Base-by-base conservation (phyloP, 495 filamentous ascomycete species). In the Daldinia decipiens region DNA sequence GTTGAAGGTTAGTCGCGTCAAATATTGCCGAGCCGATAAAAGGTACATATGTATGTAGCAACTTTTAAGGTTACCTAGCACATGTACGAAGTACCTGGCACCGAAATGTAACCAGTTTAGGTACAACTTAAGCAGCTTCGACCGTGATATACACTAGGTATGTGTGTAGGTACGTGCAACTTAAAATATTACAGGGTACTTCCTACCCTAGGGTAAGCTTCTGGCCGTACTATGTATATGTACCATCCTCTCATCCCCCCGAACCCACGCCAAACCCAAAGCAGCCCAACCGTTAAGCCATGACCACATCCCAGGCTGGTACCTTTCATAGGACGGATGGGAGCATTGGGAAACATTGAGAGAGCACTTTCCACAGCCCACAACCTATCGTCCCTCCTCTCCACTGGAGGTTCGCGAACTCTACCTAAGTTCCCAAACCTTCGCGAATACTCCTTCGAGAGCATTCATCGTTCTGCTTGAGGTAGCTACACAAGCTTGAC, bases 391-490 rank as follows among this genome's bases (percentile, higher is more conserved):
- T 40, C 43, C 50, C 52, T 57, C 34, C 65, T 72, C 61, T 68
- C 70, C 55, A 66, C 65, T 47, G 7, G 31, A 40, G 59, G 59
- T 66, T 39, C 57, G 55, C 57, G 62, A 66, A 68, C 60, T 62
- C 43, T 54, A 36, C 34, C 34, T 13, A 36, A 60, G 51, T 52
- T 68, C 66, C 70, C 39, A 51, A 65, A 59, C 65, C 52, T 69
- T 69, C 57, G 62, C 65, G 65, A 52, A 52, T 73, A 36, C 70
- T 68, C 65, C 68, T 68, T 68, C 32, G 61, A 57, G 62, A 62
- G 32, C 45, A 68, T 68, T 69, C 61, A 69, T 69, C 50, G 70
- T 69, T 66, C 54, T 65, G 57, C 61, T 73, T 61, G 40, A 58
- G 65, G 53, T 62, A 65, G 45, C 19, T 62, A 6, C 53, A 13